Conservation (phyloP, 768 basidiomycete genomes). For the Mycena metata region DNA sequence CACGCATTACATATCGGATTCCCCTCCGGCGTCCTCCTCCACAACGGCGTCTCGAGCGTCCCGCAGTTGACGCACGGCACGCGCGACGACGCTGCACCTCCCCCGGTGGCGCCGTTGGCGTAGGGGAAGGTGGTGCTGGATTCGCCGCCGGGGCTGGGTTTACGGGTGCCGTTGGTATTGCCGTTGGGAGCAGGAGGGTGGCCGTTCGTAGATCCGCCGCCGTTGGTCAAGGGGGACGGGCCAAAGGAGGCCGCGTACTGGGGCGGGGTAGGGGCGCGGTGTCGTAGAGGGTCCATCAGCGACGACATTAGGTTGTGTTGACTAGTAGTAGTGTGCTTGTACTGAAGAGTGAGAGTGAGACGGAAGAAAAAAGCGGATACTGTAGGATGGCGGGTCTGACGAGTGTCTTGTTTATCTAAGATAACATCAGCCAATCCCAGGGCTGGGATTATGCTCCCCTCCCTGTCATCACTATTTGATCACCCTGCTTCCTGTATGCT, state of each 20-base stretch:
- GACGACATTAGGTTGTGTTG: background rate
- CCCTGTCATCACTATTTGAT: no score
- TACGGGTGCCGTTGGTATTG: background rate
- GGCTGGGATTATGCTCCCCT: no score
- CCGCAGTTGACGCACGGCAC: constrained; percentile 81
- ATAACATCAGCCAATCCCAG: constrained; percentile 38
- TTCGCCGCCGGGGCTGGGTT: background rate
- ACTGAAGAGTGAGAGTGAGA: background rate
- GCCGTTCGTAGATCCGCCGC: no score
- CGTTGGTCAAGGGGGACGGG: background rate
- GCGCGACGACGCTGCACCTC: constrained; percentile 45
- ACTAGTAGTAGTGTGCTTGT: no score
- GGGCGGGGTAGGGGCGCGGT: background rate
- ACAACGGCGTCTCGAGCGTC: constrained; percentile 83
- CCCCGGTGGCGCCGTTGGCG: background rate
- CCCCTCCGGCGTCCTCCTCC: constrained; percentile 86
- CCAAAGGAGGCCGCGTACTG: no score
- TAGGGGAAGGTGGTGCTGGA: constrained; percentile 9
- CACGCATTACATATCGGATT: constrained; percentile 92
- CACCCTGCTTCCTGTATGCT: no score
- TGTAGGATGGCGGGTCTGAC: background rate
- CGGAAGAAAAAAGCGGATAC: constrained; percentile 1
- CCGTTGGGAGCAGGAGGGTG: background rate
- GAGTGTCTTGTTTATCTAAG: constrained; percentile 31
- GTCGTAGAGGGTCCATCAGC: background rate